Percentiles rank a stretch among this genome's conserved stretches.
phyloP scores from a whole-genome alignment of 768 basidiomycete genomes.

The Leccinum variicolor region DNA sequence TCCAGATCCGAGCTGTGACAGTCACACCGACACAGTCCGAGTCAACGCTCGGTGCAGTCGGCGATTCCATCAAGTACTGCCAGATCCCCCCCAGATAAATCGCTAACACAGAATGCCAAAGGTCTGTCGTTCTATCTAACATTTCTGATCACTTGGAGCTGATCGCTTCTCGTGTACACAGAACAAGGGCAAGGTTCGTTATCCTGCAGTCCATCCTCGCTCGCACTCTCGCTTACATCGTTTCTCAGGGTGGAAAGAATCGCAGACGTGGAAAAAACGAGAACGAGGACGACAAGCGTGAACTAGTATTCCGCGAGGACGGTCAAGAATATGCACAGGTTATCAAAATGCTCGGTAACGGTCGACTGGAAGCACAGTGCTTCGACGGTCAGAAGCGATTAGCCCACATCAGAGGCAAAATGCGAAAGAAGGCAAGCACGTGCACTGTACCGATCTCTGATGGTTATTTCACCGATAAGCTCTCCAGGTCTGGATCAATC shows the following conservation, averaged over 20 bases:
- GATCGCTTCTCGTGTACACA: slow-evolving; percentile 3
- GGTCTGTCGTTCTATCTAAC: slow-evolving; percentile 5
- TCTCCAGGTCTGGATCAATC: slow-evolving; percentile 95
- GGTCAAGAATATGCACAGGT: slow-evolving; percentile 99
- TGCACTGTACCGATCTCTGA: not conserved
- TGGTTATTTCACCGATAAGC: slow-evolving; percentile 3
- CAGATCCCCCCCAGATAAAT: not conserved
- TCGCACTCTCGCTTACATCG: not conserved
- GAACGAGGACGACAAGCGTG: slow-evolving; percentile 98
- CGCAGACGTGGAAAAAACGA: slow-evolving; percentile 99
- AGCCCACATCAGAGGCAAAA: slow-evolving; percentile 97
- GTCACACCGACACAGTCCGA: not conserved
- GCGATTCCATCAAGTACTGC: not conserved
- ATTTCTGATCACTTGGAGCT: not conserved
- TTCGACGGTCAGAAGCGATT: slow-evolving; percentile 98
- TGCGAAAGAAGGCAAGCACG: slow-evolving; percentile 91
- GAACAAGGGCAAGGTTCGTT: slow-evolving; percentile 29
- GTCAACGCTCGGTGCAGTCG: not conserved
- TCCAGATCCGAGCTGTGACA: not conserved
- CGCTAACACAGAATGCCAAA: slow-evolving; percentile 20
- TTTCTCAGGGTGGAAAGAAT: slow-evolving; percentile 92
- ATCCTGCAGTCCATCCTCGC: not conserved
- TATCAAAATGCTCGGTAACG: slow-evolving; percentile 97
- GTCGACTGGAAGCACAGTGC: slow-evolving; percentile 92
- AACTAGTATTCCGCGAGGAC: slow-evolving; percentile 97